phyloP scores from a whole-genome alignment of 2,329 filamentous ascomycete genomes.

The Monosporascus cannonballus region DNA sequence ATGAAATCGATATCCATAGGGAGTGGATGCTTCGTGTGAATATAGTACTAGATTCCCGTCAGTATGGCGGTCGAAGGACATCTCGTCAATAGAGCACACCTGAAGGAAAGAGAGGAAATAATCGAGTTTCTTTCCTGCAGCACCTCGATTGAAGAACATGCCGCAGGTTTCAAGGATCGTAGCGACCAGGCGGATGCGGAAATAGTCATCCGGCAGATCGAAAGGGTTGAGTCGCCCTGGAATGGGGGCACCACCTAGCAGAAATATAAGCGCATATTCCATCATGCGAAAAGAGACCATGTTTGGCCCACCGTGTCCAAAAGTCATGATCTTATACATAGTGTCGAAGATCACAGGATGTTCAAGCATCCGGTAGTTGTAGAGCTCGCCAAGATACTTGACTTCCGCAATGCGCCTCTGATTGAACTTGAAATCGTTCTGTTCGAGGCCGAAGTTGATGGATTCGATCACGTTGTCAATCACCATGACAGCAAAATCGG shows the following conservation, averaged over 20 bases:
- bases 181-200: conserved; percentile 85
- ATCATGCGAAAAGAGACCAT: background rate
- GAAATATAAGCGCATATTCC: conserved; percentile 10
- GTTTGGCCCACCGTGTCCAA: conserved; percentile 63
- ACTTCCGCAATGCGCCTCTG: conserved; percentile 92
- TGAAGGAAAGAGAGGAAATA: conserved; percentile 97
- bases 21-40: conserved; percentile 79
- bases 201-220: conserved; percentile 90
- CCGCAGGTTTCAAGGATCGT: conserved; percentile 92
- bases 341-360: conserved; percentile 93
- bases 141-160: conserved; percentile 90
- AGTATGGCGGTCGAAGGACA: conserved; percentile 8
- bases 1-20: conserved; percentile 98
- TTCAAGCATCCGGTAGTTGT: conserved; percentile 96
- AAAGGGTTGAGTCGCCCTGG: conserved; percentile 71
- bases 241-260: conserved; percentile 66
- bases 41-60: conserved; percentile 65
- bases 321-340: conserved; percentile 89
- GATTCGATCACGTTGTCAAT: conserved; percentile 90
- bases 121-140: conserved; percentile 93
- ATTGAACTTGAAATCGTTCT: conserved; percentile 97
- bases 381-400: conserved; percentile 92
- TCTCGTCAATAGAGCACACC: conserved; percentile 34
- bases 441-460: conserved; percentile 80
- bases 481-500: conserved; percentile 82